Conservation (phyloP, 2,329 filamentous ascomycete genomes). For the Dryadomyces sulphureus region DNA sequence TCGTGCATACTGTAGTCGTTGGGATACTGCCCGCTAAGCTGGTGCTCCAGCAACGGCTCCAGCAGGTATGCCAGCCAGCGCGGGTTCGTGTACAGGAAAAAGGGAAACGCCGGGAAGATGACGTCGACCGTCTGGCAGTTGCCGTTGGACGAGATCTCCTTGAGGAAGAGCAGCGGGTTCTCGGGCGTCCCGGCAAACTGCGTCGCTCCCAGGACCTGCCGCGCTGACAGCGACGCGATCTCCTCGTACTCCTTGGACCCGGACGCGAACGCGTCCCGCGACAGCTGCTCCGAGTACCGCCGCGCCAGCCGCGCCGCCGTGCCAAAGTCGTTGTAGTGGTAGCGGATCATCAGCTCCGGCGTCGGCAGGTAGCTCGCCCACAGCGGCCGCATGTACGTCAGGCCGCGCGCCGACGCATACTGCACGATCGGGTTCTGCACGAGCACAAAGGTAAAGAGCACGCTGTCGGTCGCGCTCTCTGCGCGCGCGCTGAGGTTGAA, state of each 20-base stretch:
- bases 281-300: conserved; percentile 58
- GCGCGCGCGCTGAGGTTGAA: conserved; percentile 28
- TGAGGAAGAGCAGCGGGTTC: conserved; percentile 59
- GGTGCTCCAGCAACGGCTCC: conserved; percentile 67
- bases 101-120: conserved; percentile 71
- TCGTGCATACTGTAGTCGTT: conserved; percentile 69
- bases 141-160: conserved; percentile 73
- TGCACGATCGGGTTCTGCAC: conserved; percentile 67
- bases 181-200: conserved; percentile 58
- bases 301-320: conserved; percentile 46
- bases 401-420: conserved; percentile 58
- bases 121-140: conserved; percentile 77
- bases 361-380: conserved; percentile 62
- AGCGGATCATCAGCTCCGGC: conserved; percentile 47
- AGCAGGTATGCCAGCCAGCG: conserved; percentile 64
- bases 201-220: conserved; percentile 65
- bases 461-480: conserved; percentile 28
- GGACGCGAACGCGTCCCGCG: conserved; percentile 55
- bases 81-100: conserved; percentile 73
- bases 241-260: conserved; percentile 62
- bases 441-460: conserved; percentile 61
- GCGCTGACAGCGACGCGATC: conserved; percentile 62
- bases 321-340: conserved; percentile 60
- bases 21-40: conserved; percentile 66
- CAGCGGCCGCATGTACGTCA: conserved; percentile 63